Evolutionary conservation across 2,329 filamentous ascomycete genomes (phyloP).

Genomic region (Aspergillus sp.): DNA sequence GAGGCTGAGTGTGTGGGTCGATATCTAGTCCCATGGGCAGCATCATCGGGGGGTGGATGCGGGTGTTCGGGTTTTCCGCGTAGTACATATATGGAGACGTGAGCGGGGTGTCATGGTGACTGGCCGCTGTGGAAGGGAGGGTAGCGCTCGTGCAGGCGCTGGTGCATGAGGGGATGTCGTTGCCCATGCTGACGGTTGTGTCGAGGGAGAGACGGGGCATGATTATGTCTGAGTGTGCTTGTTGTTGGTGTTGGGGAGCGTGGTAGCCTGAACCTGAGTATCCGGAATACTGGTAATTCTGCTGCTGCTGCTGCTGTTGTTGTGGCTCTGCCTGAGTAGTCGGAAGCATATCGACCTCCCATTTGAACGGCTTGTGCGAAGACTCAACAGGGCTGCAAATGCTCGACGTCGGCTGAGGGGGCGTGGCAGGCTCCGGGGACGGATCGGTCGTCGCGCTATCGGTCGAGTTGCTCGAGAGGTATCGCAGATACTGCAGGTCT

Average conservation of each 20-base stretch:
- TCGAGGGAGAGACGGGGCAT: too few species aligned
- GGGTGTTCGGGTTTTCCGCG: constrained; percentile 8
- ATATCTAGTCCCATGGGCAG: constrained; percentile 7
- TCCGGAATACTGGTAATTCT: constrained; percentile 9
- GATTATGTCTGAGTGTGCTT: too few species aligned
- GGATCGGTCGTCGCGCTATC: constrained; percentile 34
- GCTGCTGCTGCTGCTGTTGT: too few species aligned
- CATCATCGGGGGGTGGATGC: constrained; percentile 12
- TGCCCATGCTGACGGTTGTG: too few species aligned
- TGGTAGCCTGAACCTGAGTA: constrained; percentile 17
- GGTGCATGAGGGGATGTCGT: neutral
- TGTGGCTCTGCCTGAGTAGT: constrained; percentile 5
- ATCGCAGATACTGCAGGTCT: constrained; percentile 30
- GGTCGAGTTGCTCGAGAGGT: constrained; percentile 26
- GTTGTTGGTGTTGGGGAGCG: too few species aligned
- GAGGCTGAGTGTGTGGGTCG: constrained; percentile 7
- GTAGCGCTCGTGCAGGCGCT: constrained; percentile 2
- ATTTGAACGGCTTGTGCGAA: constrained; percentile 19
- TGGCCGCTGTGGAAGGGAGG: neutral
- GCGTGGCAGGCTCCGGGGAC: constrained; percentile 31
- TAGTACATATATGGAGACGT: constrained; percentile 19
- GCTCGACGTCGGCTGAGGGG: constrained; percentile 23
- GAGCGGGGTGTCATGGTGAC: constrained; percentile 5
- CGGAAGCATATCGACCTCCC: constrained; percentile 16
- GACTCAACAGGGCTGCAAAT: constrained; percentile 14